These are phyloP conservation scores for Prunus fruticosa DNA, from an alignment of 306 rosid species.

Conservation along the genomic window DNA sequence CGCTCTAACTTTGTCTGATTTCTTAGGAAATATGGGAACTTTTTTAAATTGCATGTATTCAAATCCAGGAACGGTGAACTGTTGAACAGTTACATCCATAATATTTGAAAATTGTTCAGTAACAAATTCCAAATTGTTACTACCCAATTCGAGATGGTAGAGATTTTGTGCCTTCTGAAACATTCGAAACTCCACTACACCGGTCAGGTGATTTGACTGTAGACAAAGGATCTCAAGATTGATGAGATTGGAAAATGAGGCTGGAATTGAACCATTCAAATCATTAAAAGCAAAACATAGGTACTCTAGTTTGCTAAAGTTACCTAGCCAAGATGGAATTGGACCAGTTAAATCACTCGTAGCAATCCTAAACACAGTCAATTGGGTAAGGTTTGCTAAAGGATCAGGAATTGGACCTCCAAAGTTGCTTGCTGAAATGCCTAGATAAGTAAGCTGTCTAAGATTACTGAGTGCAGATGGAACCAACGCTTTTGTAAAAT, in stretches of 20 bases:
- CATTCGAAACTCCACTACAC: no score
- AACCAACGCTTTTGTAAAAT: background rate
- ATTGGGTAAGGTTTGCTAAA: no score
- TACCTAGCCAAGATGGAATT: no score
- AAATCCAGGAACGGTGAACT: accelerated
- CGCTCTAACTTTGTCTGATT: accelerated
- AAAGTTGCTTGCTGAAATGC: background rate
- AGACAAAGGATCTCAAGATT: background rate
- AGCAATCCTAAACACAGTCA: no score
- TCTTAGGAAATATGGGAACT: background rate
- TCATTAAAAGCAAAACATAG: accelerated
- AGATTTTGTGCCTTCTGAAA: no score
- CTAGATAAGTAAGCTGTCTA: background rate
- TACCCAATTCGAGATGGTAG: no score
- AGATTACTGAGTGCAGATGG: background rate
- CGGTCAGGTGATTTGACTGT: no score
- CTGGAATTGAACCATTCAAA: constrained; percentile 5
- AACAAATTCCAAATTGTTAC: no score
- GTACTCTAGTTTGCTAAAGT: no score
- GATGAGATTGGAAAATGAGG: background rate
- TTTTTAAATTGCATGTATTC: background rate
- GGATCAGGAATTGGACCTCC: no score
- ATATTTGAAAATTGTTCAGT: accelerated
- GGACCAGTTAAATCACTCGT: no score
- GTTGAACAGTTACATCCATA: background rate